Conservation (phyloP, 108 stramenopile species). For the Licmophora abbreviata region DNA sequence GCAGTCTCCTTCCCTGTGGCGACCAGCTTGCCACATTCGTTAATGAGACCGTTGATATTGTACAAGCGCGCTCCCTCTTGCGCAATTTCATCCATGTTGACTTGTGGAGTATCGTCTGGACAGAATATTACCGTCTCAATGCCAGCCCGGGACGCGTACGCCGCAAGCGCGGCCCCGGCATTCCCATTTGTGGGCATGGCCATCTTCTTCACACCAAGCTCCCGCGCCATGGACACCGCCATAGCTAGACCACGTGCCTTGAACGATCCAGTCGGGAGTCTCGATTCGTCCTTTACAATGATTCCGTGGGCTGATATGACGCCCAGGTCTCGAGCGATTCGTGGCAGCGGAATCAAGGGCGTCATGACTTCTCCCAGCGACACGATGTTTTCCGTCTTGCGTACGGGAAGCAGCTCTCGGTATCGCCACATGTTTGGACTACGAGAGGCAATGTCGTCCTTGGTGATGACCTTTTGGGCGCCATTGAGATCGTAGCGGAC, state of each 20-base stretch:
- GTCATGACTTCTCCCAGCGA: too few species aligned
- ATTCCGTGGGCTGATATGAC: too few species aligned
- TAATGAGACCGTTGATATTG: conserved; percentile 15
- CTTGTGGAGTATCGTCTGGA: conserved; percentile 12
- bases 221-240: conserved; percentile 12
- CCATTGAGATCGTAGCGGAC: too few species aligned
- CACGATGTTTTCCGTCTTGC: too few species aligned
- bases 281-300: conserved; percentile 19
- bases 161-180: conserved; percentile 13
- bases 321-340: too few species aligned
- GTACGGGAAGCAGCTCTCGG: too few species aligned
- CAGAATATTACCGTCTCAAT: conserved; percentile 9
- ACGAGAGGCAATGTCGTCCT: too few species aligned
- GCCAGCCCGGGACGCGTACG: conserved; percentile 16
- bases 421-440: too few species aligned
- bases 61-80: conserved; percentile 11
- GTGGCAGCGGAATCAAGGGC: too few species aligned
- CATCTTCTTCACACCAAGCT: conserved; percentile 14
- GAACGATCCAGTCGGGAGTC: conserved; percentile 19
- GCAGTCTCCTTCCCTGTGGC: too few species aligned
- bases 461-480: too few species aligned
- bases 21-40: conserved; percentile 22
- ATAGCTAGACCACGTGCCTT: conserved; percentile 19
- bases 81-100: conserved; percentile 3
- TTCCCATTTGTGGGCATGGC: conserved; percentile 14